These are phyloP conservation scores for Magnaporthiopsis incrustans DNA, from an alignment of 2,329 filamentous ascomycete species.

Conservation along the genomic window DNA sequence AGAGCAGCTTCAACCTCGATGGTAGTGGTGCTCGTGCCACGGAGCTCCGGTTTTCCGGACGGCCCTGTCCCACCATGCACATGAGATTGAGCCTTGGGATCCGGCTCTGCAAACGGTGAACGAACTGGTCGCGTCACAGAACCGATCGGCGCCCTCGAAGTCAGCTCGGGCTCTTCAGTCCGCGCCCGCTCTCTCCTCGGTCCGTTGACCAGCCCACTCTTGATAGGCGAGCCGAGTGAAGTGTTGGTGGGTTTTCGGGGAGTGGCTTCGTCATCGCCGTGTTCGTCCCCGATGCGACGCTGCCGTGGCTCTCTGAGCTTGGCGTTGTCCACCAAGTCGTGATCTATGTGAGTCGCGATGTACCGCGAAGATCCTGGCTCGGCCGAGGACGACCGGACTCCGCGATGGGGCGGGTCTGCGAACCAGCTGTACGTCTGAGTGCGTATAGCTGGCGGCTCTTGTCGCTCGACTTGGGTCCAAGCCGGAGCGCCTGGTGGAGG, in stretches of 20 bases:
- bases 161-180: not conserved
- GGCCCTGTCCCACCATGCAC: no score
- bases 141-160: not conserved
- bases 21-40: not conserved
- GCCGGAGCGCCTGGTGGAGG: not conserved
- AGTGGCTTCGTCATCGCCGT: not conserved
- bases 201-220: not conserved
- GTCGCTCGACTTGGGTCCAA: not conserved
- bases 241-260: not conserved
- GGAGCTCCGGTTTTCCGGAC: not conserved
- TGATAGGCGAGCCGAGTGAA: not conserved
- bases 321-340: not conserved
- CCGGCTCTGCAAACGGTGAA: not conserved
- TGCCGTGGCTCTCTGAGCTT: not conserved
- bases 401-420: conserved; percentile 1
- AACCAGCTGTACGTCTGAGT: conserved; percentile 4
- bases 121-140: no score
- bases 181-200: not conserved
- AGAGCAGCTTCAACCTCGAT: not conserved
- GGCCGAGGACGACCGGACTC: conserved; percentile 3
- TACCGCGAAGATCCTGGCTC: not conserved
- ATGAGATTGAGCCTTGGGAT: not conserved
- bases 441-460: not conserved
- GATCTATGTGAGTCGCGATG: conserved; percentile 1
- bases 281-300: not conserved